phyloP scores from a whole-genome alignment of 768 basidiomycete species.

The Albatrellus ellisii region DNA sequence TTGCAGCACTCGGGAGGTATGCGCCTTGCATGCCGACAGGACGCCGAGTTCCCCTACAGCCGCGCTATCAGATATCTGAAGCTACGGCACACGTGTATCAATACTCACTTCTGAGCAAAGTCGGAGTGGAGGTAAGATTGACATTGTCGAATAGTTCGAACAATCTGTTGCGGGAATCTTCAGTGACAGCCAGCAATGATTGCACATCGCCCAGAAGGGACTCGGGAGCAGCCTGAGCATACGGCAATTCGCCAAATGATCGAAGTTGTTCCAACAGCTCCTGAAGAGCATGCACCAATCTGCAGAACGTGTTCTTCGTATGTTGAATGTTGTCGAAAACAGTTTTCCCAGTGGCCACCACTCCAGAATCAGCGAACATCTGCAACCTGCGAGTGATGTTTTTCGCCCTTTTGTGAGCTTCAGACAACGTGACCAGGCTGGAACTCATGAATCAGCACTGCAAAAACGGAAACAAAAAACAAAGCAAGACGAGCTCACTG shows the following conservation, averaged over 20 bases:
- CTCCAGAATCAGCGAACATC: slow-evolving; percentile 5
- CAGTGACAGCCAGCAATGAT: background rate
- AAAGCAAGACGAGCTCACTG: slow-evolving; percentile 40
- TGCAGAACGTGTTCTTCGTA: slow-evolving; percentile 20
- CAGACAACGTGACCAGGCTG: slow-evolving; percentile 5
- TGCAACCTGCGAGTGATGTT: slow-evolving; percentile 7
- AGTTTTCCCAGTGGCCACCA: slow-evolving; percentile 17
- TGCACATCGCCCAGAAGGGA: background rate
- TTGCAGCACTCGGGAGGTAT: slow-evolving; percentile 1
- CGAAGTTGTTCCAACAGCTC: slow-evolving; percentile 1
- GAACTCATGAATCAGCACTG: background rate
- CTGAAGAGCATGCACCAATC: slow-evolving; percentile 21
- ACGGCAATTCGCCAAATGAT: background rate
- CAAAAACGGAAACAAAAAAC: background rate
- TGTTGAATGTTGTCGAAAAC: slow-evolving; percentile 13
- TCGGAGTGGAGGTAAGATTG: slow-evolving; percentile 17
- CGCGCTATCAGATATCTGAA: background rate
- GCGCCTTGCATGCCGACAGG: slow-evolving; percentile 2
- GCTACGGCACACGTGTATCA: background rate
- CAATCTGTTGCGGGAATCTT: slow-evolving; percentile 15
- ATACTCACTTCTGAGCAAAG: slow-evolving; percentile 26
- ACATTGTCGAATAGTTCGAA: slow-evolving; percentile 14
- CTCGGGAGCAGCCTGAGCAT: background rate
- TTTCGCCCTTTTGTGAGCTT: slow-evolving; percentile 3
- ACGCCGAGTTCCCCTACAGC: slow-evolving; percentile 6